Base-by-base conservation (phyloP, 2,329 filamentous ascomycete species). In the Aspergillus sp. region DNA sequence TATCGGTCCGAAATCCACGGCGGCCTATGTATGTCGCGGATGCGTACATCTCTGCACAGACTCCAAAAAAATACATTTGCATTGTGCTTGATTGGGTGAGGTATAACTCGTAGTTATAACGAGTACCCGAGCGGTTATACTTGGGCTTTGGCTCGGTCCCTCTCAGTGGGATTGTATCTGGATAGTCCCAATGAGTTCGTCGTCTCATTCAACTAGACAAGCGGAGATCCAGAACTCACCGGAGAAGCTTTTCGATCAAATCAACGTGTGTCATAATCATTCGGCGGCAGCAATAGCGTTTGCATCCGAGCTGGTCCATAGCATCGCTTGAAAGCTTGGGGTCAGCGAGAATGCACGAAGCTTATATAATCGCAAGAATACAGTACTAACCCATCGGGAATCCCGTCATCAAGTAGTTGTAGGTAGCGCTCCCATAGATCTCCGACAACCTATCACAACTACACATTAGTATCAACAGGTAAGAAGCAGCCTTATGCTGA, bases 181-280 rank as follows among this genome's bases (percentile, higher is more conserved):
- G n/a, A 49, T 2, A 46, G 35, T 31, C 19, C 3, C 57, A 31
- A 55, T 59, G 33, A 52, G 23, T 49, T 6, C 31, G 19, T n/a
- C 31, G 51, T 39, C 17, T 21, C 14, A 11, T 12, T 21, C 11
- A 17, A 14, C 25, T 17, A 9, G 19, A 27, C 17, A 46, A 14
- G n/a, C 7, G 11, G 15, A 4, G 21, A 17, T 33, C 25, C n/a
- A 45, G 43, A 37, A 68, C 85, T 67, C 87, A 96, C 90, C 93
- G 91, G 65, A 99, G 86, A 51, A 99, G 86, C 80, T 99, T 99
- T 83, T 99, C 95, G 68, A 99, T 97, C 62, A 99, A 83, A 76
- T 99, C 95, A 70, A 99, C 95, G 78, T 99, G 95, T 59, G 95
- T 99, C 90, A 99, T 97, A 77, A 99, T 87, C 95, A 99, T 99